phyloP scores from a whole-genome alignment of 2,329 filamentous ascomycete genomes.

The Geosmithia morbida region DNA sequence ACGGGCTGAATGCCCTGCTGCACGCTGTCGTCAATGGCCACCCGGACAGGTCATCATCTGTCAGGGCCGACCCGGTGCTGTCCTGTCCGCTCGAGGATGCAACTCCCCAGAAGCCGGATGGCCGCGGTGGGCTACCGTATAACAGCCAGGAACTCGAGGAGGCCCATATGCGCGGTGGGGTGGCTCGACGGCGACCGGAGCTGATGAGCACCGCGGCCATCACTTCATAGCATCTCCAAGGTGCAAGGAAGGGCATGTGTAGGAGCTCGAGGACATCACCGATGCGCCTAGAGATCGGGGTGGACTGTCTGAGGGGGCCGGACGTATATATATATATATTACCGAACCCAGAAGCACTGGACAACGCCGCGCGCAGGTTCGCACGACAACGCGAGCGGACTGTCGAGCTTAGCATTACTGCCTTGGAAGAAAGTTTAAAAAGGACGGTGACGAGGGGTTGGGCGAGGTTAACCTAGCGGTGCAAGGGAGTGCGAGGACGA shows the following conservation, averaged over 20 bases:
- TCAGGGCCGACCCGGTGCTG: constrained; percentile 30
- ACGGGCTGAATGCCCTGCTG: constrained; percentile 64
- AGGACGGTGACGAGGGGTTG: too few relatives aligned
- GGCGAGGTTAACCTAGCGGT: too few relatives aligned
- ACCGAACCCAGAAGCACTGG: constrained; percentile 52
- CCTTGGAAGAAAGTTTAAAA: constrained; percentile 10
- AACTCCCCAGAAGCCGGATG: constrained; percentile 40
- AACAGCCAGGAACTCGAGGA: constrained; percentile 54
- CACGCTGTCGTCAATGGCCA: constrained; percentile 55
- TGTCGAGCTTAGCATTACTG: constrained; percentile 23
- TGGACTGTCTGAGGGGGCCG: constrained; percentile 35
- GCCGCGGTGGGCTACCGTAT: constrained; percentile 57
- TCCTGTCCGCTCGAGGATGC: constrained; percentile 46
- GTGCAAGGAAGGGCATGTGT: constrained; percentile 46
- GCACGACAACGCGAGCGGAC: constrained; percentile 21
- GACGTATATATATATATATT: too few relatives aligned
- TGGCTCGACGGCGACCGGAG: constrained; percentile 48
- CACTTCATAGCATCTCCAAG: constrained; percentile 79
- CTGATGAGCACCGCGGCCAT: constrained; percentile 48
- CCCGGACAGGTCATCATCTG: neutral
- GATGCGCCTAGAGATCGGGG: constrained; percentile 62
- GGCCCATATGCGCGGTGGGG: constrained; percentile 55
- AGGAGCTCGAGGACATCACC: constrained; percentile 66
- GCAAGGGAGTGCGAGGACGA: too few relatives aligned
- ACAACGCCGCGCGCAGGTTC: constrained; percentile 35